Evolutionary conservation across 2,329 filamentous ascomycete genomes (phyloP).

Genomic region (Aspergillus arachidicola): DNA sequence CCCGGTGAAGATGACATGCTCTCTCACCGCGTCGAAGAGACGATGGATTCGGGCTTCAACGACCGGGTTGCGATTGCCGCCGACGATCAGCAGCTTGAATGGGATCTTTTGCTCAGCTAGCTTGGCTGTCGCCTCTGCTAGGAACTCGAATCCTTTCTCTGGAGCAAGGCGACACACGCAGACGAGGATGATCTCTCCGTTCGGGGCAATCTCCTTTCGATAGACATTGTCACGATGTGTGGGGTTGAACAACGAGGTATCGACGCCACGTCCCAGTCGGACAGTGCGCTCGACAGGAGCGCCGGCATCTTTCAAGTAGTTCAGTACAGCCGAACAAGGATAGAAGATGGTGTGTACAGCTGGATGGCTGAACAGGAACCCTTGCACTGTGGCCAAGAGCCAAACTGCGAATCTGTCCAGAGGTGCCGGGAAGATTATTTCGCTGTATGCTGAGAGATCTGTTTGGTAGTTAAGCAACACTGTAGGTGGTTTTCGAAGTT

Average conservation of each 20-base stretch:
- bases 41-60: conserved; percentile 64
- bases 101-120: conserved; percentile 59
- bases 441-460: conserved; percentile 69
- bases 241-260: conserved; percentile 64
- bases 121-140: conserved; percentile 58
- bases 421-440: conserved; percentile 67
- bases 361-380: conserved; percentile 64
- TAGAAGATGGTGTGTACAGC: conserved; percentile 70
- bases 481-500: conserved; percentile 59
- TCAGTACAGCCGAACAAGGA: conserved; percentile 64
- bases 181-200: conserved; percentile 66
- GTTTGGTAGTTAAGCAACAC: conserved; percentile 73
- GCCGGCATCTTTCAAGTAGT: conserved; percentile 61
- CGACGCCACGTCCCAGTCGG: conserved; percentile 65
- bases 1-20: conserved; percentile 67
- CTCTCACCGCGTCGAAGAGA: conserved; percentile 59
- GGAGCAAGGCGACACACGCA: conserved; percentile 69
- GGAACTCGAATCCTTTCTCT: conserved; percentile 72
- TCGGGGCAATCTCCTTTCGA: conserved; percentile 59
- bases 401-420: conserved; percentile 64
- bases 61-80: conserved; percentile 65
- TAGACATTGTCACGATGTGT: conserved; percentile 54
- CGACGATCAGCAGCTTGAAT: conserved; percentile 69
- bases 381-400: conserved; percentile 65
- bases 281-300: conserved; percentile 61